Conservation (phyloP, 2,329 filamentous ascomycete genomes). For the Arthrinium puccinioides region DNA sequence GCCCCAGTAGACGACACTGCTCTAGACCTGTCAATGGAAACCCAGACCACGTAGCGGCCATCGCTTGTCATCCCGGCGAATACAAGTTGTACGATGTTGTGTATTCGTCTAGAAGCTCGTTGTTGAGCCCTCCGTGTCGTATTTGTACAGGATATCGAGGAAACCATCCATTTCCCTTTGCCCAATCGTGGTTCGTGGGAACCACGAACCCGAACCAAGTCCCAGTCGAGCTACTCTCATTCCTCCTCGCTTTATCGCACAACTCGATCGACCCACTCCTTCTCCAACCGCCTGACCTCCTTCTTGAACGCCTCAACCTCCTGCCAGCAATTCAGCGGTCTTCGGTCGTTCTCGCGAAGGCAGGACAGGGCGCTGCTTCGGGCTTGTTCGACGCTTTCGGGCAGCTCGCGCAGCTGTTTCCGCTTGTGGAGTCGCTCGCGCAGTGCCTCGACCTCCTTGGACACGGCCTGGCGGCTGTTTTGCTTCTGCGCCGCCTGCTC, state of each 20-base stretch:
- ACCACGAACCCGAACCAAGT: too few species aligned
- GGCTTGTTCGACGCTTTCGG: slow-evolving; percentile 65
- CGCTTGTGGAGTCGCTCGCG: slow-evolving; percentile 52
- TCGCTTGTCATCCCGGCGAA: background rate
- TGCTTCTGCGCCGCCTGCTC: slow-evolving; percentile 17
- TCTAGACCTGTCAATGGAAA: slow-evolving; percentile 15
- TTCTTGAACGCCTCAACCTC: slow-evolving; percentile 88
- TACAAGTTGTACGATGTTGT: too few species aligned
- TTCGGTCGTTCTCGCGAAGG: slow-evolving; percentile 73
- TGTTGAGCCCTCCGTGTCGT: slow-evolving; percentile 19
- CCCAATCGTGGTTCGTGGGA: too few species aligned
- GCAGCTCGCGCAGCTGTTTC: slow-evolving; percentile 60
- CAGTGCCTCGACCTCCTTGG: slow-evolving; percentile 53
- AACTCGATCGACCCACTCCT: slow-evolving; percentile 79
- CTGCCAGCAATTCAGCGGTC: slow-evolving; percentile 89
- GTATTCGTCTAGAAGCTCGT: slow-evolving; percentile 19
- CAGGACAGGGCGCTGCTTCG: slow-evolving; percentile 73
- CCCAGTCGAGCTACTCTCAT: too few species aligned
- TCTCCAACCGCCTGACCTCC: slow-evolving; percentile 81
- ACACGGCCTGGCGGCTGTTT: slow-evolving; percentile 39
- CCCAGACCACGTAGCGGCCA: slow-evolving; percentile 13
- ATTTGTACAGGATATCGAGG: slow-evolving; percentile 18
- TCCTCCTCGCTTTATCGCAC: slow-evolving; percentile 28
- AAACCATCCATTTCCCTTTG: too few species aligned
- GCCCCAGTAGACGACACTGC: slow-evolving; percentile 8